Evolutionary conservation across 2,329 filamentous ascomycete species (phyloP).

Genomic region (Waltergamsia citrina): DNA sequence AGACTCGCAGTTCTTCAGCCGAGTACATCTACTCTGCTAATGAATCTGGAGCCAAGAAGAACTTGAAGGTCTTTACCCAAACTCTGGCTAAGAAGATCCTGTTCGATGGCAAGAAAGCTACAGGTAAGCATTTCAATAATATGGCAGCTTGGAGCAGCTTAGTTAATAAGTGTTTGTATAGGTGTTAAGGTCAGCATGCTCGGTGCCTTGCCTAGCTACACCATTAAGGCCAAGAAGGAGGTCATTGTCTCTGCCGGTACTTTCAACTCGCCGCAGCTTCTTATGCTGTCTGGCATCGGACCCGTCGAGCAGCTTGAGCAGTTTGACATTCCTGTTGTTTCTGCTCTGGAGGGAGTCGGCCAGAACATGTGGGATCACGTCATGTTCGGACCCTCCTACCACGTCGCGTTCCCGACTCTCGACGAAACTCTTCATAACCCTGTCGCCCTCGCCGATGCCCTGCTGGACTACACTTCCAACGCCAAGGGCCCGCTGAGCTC

Average conservation of each 20-base stretch:
- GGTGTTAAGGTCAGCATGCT: constrained; percentile 23
- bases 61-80: constrained; percentile 27
- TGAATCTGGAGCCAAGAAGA: constrained; percentile 8
- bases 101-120: constrained; percentile 29
- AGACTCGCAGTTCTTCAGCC: constrained; percentile 14
- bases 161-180: too few relatives aligned
- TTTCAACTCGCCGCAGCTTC: constrained; percentile 24
- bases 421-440: constrained; percentile 14
- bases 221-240: constrained; percentile 5
- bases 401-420: constrained; percentile 11
- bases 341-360: constrained; percentile 25
- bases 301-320: constrained; percentile 15
- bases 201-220: constrained; percentile 7
- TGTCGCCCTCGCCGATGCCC: constrained; percentile 6
- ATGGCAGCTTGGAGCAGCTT: too few relatives aligned
- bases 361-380: constrained; percentile 8
- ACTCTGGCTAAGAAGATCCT: constrained; percentile 34
- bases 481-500: constrained; percentile 11
- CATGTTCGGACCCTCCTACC: constrained; percentile 10
- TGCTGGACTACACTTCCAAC: constrained; percentile 8
- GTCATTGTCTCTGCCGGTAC: constrained; percentile 21
- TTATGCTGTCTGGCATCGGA: constrained; percentile 26
- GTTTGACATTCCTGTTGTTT: constrained; percentile 36
- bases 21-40: constrained; percentile 15
- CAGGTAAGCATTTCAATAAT: too few relatives aligned